Evolutionary conservation across 1,139 yeast species (phyloP).

Genomic region (Suhomyces taliae): DNA sequence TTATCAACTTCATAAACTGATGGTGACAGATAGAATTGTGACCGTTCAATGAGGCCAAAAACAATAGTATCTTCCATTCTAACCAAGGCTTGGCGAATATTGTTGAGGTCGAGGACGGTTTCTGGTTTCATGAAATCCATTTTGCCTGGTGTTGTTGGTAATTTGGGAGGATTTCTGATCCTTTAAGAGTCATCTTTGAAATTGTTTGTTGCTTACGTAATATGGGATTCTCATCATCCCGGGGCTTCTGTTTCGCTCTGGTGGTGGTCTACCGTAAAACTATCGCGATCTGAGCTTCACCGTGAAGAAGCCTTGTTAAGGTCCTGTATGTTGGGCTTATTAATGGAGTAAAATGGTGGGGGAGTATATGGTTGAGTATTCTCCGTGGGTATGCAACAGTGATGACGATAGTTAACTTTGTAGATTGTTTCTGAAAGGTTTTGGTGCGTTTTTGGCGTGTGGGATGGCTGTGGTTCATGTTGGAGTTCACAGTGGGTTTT

Average conservation of each 20-base stretch:
- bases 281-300: neutral
- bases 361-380: no score
- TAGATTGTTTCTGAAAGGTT: no score
- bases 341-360: no score
- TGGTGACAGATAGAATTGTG: slow-evolving; percentile 78
- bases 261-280: no score
- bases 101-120: slow-evolving; percentile 74
- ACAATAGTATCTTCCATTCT: slow-evolving; percentile 97
- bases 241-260: no score
- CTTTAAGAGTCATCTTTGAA: neutral
- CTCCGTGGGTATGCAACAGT: no score
- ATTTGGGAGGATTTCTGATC: neutral
- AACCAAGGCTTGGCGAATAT: slow-evolving; percentile 80
- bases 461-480: no score
- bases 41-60: slow-evolving; percentile 87
- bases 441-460: no score
- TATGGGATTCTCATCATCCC: no score
- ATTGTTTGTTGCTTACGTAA: neutral
- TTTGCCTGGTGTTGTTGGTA: slow-evolving; percentile 1
- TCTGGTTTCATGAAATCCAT: slow-evolving; percentile 90
- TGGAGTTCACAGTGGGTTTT: no score
- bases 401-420: no score
- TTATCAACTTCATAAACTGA: slow-evolving; percentile 67
- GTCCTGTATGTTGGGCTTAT: neutral
- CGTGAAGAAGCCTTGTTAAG: no score